Evolutionary conservation across 1,139 yeast genomes (phyloP).

Genomic region (Kodamaea derodonti): DNA sequence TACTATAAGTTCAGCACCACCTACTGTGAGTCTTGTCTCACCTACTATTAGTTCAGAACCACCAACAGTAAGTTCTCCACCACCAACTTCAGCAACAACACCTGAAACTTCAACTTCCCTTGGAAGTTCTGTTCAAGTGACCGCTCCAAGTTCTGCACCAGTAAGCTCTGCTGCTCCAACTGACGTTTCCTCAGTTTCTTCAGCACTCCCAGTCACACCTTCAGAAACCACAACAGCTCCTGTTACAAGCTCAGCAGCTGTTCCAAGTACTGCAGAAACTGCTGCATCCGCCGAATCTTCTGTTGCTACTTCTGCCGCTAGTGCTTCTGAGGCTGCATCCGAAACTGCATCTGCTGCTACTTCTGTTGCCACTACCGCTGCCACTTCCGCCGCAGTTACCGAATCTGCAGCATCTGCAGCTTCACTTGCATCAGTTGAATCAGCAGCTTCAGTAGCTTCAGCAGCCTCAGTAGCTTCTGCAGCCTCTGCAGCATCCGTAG

Average conservation of each 20-base stretch:
- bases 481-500: slow-evolving; percentile 1
- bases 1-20: neutral
- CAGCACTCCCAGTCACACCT: slow-evolving; percentile 1
- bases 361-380: slow-evolving; percentile 5
- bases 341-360: slow-evolving; percentile 2
- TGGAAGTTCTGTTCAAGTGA: neutral
- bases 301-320: slow-evolving; percentile 1
- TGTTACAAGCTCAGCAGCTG: neutral
- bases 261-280: neutral
- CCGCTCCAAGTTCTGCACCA: too few species aligned
- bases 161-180: slow-evolving; percentile 1
- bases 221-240: neutral
- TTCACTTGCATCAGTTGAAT: slow-evolving; percentile 1
- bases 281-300: slow-evolving; percentile 5
- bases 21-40: neutral
- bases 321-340: slow-evolving; percentile 6
- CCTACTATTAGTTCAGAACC: neutral
- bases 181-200: neutral
- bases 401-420: slow-evolving; percentile 1
- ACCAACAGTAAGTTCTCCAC: neutral
- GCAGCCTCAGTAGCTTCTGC: slow-evolving; percentile 4
- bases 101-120: neutral
- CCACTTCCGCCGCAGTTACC: too few species aligned
- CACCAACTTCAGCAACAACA: neutral
- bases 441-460: slow-evolving; percentile 4